phyloP scores from a whole-genome alignment of 1,284 basidiomycete genomes.

The Sphaerobolus stellatus region DNA sequence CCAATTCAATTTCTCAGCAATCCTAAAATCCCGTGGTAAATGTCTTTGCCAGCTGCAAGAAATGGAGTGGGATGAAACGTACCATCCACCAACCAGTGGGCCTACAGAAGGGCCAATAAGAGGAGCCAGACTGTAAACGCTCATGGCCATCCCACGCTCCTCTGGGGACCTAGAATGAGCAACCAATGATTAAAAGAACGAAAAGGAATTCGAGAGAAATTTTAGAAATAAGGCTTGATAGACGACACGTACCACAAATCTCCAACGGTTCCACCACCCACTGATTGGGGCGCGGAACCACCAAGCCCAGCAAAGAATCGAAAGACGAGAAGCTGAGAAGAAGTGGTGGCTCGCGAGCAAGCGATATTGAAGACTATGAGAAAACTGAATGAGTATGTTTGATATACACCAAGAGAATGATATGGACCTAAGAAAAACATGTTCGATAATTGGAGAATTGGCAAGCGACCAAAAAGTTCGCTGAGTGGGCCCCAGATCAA shows the following conservation, averaged over 20 bases:
- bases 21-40: constrained; percentile 24
- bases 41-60: neutral
- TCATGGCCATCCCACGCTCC: constrained; percentile 50
- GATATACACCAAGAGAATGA: neutral
- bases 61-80: neutral
- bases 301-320: constrained; percentile 40
- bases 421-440: constrained; percentile 16
- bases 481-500: constrained; percentile 52
- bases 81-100: constrained; percentile 38
- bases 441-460: constrained; percentile 17
- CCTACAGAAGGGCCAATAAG: constrained; percentile 68
- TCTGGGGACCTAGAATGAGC: constrained; percentile 15
- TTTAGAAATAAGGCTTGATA: neutral
- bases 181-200: neutral
- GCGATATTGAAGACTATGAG: constrained; percentile 38
- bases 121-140: constrained; percentile 59
- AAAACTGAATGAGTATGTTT: neutral
- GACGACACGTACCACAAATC: neutral
- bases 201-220: neutral
- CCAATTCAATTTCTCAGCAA: constrained; percentile 43
- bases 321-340: constrained; percentile 34
- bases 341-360: constrained; percentile 36
- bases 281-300: constrained; percentile 29
- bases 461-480: constrained; percentile 53
- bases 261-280: neutral